Conservation (phyloP, 805 yeast species). For the Candida namnaoensis region DNA sequence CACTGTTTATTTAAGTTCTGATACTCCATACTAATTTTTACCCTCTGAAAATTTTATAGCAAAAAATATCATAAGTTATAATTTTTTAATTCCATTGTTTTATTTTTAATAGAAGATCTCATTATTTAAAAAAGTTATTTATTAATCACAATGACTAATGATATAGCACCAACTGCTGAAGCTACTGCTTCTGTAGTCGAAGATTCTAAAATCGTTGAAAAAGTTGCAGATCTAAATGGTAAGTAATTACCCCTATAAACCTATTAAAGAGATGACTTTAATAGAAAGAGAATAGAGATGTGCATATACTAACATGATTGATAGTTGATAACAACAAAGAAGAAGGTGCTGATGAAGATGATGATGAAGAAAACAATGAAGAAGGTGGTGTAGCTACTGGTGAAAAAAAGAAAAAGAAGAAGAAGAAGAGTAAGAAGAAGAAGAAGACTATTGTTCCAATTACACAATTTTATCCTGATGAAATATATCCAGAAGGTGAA, state of each 20-base stretch:
- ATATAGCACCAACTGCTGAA: not conserved
- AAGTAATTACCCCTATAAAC: not conserved
- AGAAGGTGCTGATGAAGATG: conserved; percentile 23
- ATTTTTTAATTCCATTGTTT: too few species aligned
- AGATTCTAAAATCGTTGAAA: not conserved
- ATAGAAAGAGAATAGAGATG: too few species aligned
- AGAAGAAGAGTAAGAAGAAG: conserved; percentile 40
- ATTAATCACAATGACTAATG: not conserved
- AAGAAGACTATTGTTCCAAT: conserved; percentile 51
- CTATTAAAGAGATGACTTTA: too few species aligned
- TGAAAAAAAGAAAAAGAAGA: conserved; percentile 22
- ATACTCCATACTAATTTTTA: too few species aligned
- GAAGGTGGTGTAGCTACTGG: conserved; percentile 13
- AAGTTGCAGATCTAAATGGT: conserved; percentile 1
- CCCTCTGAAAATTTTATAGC: too few species aligned
- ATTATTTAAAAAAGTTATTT: not conserved
- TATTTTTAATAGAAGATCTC: too few species aligned
- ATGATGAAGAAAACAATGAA: conserved; percentile 19
- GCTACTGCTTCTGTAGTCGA: not conserved
- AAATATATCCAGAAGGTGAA: conserved; percentile 78
- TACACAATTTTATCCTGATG: conserved; percentile 59
- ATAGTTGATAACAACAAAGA: conserved; percentile 9
- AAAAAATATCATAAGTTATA: too few species aligned
- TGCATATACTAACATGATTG: too few species aligned
- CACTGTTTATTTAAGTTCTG: too few species aligned